These are phyloP conservation scores for Diaporthe amygdali DNA, from an alignment of 2,329 filamentous ascomycete species.

Conservation along the genomic window DNA sequence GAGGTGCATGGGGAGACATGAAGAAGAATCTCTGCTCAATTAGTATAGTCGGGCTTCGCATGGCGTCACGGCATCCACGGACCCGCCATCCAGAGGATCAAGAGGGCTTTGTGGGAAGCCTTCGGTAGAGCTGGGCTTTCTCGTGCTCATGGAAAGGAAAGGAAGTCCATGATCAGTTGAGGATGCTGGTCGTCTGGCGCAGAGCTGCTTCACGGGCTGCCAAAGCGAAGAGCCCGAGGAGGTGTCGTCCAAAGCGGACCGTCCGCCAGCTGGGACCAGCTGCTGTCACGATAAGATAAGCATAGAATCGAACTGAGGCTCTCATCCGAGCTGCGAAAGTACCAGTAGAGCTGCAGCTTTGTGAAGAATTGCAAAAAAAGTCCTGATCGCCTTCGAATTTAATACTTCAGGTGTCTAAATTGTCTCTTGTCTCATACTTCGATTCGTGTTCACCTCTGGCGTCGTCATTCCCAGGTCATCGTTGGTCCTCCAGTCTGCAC, in stretches of 20 bases:
- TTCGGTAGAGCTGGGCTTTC: neutral
- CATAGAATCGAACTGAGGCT: neutral
- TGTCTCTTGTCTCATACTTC: neutral
- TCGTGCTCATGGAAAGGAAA: neutral
- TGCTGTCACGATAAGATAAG: slow-evolving; percentile 24
- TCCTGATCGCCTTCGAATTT: neutral
- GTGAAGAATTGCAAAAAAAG: neutral
- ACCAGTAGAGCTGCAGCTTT: neutral
- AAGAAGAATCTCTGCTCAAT: neutral
- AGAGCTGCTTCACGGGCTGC: neutral
- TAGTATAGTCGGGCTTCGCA: neutral
- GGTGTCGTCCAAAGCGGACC: slow-evolving; percentile 16
- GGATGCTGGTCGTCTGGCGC: neutral
- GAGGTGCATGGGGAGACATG: too few relatives aligned
- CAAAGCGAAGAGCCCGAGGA: neutral
- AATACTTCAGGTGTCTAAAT: neutral
- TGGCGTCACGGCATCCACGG: neutral
- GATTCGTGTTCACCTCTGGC: neutral
- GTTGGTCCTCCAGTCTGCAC: neutral
- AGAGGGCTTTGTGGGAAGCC: too few relatives aligned
- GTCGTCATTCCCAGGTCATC: neutral
- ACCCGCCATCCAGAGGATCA: neutral
- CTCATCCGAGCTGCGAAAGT: neutral
- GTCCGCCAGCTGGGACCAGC: slow-evolving; percentile 14
- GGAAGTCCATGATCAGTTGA: neutral